These are phyloP conservation scores for Paramecium caudatum DNA, from an alignment of 73 alveolate species.

Conservation along the genomic window DNA sequence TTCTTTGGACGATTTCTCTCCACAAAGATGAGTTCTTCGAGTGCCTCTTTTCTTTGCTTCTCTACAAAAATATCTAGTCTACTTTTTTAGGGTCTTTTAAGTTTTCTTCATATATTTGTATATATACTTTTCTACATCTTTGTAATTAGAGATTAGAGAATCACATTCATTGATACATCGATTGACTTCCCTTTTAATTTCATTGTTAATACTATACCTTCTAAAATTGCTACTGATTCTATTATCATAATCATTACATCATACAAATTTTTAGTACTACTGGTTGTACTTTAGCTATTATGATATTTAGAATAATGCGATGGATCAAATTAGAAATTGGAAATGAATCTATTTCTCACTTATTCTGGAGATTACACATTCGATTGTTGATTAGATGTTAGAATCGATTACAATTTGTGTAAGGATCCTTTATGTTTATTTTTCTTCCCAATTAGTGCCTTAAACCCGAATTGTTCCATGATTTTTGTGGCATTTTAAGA, in stretches of 20 bases:
- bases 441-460: constrained; percentile 21
- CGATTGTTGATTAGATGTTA: too few relatives aligned
- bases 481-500: background rate
- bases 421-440: too few relatives aligned
- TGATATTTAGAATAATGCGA: constrained; percentile 22
- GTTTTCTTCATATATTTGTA: background rate
- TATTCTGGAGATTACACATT: background rate
- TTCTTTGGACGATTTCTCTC: constrained; percentile 19
- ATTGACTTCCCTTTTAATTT: constrained; percentile 18
- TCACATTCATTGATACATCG: constrained; percentile 16
- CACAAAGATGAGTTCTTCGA: constrained; percentile 8
- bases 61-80: constrained; percentile 24
- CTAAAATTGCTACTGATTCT: constrained; percentile 49
- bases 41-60: constrained; percentile 11
- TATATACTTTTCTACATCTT: constrained; percentile 29
- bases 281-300: constrained; percentile 20
- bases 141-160: background rate
- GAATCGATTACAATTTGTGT: too few relatives aligned
- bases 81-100: constrained; percentile 3
- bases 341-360: background rate
- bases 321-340: constrained; percentile 15
- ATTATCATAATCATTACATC: background rate
- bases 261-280: constrained; percentile 52
- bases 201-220: constrained; percentile 20
- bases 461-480: constrained; percentile 22